Evolutionary conservation across 345 rosid species (phyloP), one percentile per base, ranked within the genome.

Genomic region (Litchi chinensis): DNA sequence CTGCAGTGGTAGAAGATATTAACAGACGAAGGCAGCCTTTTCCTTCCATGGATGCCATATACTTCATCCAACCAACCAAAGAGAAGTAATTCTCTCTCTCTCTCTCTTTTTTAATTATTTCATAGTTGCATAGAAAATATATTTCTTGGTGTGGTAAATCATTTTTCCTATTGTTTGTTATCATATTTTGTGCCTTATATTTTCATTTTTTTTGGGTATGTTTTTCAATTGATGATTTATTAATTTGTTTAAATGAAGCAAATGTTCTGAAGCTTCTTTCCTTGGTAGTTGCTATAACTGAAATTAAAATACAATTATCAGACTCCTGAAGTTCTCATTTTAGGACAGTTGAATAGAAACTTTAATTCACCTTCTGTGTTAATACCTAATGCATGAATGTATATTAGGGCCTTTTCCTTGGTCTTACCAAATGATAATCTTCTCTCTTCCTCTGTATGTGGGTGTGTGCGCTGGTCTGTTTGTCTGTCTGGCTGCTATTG

Each of bases 31-130:
- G 98, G 83, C 98, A 94, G 82, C 98, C 98, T 26, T 83, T 94
- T 76, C 97, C 99, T 66, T 89, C 98, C 77, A 89, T 92, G 98
- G 98, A 97, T 87, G 99, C 97, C 7, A 90, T 97, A 85, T 94
- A 97, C 86, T 97, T 97, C 76, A 92, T 97, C 82, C 98, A 94
- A 78, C 98, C 99, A 68, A 85, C 95, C 56, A 93, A 93, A 87
- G 99, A 97, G 87, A 97, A 97, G 98, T 97, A 90, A 83, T 64
- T 77, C 69, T 79, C 82, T 60, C 69, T 72, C 75, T 46, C 52
- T 46, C 12, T 46, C 52, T 46, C 12, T 46, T 2, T 46, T 46
- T 2, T 46, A 46, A 6, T 46, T 46, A 5, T 46, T 7, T 46
- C 52, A 28, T 32, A 52, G 60, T 70, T 52, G 1, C 28, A 1